phyloP scores from a whole-genome alignment of 768 basidiomycete species.

The Cystobasidium ongulense region DNA sequence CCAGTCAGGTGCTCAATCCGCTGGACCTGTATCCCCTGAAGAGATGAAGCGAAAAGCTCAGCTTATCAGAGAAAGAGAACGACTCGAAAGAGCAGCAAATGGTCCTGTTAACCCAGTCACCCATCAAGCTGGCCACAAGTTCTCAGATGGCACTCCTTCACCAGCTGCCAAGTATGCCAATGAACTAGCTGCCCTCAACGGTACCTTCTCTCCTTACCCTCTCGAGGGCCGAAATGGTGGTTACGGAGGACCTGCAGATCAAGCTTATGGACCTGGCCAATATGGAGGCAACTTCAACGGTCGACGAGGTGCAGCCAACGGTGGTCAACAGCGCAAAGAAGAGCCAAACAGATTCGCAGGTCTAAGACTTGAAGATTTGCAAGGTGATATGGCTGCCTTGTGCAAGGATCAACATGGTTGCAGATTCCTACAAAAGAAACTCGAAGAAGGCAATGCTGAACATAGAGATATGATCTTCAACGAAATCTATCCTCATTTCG shows the following conservation, averaged over 20 bases:
- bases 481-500: conserved; percentile 94
- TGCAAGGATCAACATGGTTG: conserved; percentile 99
- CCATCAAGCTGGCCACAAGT: conserved; percentile 24
- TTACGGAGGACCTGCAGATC: neutral
- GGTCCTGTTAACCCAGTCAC: conserved; percentile 23
- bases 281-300: neutral
- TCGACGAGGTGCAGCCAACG: neutral
- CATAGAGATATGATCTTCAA: conserved; percentile 99
- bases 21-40: neutral
- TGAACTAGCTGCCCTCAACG: conserved; percentile 28
- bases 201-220: conserved; percentile 21
- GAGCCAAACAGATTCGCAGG: conserved; percentile 90
- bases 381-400: conserved; percentile 82
- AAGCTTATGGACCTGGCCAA: neutral
- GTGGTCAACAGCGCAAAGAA: conserved; percentile 9
- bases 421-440: conserved; percentile 94
- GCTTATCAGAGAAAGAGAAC: conserved; percentile 17
- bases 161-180: conserved; percentile 33
- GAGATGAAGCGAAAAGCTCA: conserved; percentile 29
- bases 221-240: neutral
- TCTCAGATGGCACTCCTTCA: conserved; percentile 32
- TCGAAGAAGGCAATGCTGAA: conserved; percentile 89
- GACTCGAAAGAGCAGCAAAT: conserved; percentile 13
- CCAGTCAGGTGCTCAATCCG: neutral
- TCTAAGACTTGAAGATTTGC: conserved; percentile 85